Base-by-base conservation (phyloP, 2,329 filamentous ascomycete genomes). In the Fusarium decemcellulare region DNA sequence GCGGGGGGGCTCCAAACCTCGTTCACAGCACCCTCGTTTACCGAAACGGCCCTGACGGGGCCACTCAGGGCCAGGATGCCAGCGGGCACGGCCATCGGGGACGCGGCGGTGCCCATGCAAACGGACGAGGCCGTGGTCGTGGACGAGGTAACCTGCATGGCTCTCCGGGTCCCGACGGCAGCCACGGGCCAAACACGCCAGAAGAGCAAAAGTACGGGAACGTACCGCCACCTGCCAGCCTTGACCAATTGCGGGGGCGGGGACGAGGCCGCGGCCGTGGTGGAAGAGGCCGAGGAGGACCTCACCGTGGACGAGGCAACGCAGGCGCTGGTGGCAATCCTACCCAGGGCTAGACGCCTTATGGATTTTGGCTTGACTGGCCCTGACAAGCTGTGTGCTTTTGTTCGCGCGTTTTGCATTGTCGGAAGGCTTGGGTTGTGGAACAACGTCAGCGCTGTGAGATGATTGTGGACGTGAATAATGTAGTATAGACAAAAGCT, bases 201-300 rank as follows among this genome's bases (percentile, higher is more conserved):
- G 60, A 74, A 18, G 73, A 74, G 62, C 73, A 74, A 47, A 77
- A 77, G 36, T 91, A 88, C 72, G 85, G 84, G 61, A 85, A 85
- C 15, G 87, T 91, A 8, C 88, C 89, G 32, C 91, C 91, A 23
- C 91, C 91, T 2, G 78, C 86, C 2, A 85, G 77, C 44, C 79
- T 92, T 12, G 85, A 91, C 67, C 73, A 80, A 16, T 74, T 79
- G 23, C 81, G 81, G 30, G 78, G 82, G 34, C 75, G 80, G 40
- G 79, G 81, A 6, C 79, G 81, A 34, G 80, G 81, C 9, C 79
- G 81, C 58, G 80, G 80, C 12, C 77, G 82, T 14, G 79, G 84
- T 48, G 79, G 80, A 40, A 76, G 82, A 55, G 82, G 79, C 29
- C 76, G 80, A 27, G 79, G 81, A 16, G 77, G 76, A 14, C 63